A percentile compares a stretch with the other conserved stretches of the same genome.
Evolutionary conservation across 257 asterid genomes (phyloP).

Genomic region (Solanum lycopersicoides): DNA sequence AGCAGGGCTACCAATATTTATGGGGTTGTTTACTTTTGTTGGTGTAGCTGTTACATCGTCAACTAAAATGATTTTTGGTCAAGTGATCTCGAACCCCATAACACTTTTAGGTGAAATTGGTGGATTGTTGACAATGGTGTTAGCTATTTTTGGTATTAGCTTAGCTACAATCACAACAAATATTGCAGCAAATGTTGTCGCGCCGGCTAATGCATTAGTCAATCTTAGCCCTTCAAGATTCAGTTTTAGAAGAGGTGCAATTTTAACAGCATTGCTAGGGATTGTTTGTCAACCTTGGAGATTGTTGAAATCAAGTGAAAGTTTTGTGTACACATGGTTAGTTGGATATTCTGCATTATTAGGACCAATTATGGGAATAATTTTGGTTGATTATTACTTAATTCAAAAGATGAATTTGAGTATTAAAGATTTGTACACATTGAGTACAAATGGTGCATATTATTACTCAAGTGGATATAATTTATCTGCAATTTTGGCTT

Average conservation of each 20-base stretch:
- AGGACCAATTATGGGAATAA: slow-evolving; percentile 72
- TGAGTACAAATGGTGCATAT: slow-evolving; percentile 51
- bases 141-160: slow-evolving; percentile 68
- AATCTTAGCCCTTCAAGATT: slow-evolving; percentile 68
- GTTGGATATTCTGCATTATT: slow-evolving; percentile 78
- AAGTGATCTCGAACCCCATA: slow-evolving; percentile 60
- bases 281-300: slow-evolving; percentile 88
- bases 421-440: slow-evolving; percentile 35
- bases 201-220: slow-evolving; percentile 82
- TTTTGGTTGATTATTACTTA: slow-evolving; percentile 66
- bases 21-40: slow-evolving; percentile 85
- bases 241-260: slow-evolving; percentile 60
- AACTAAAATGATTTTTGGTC: slow-evolving; percentile 62
- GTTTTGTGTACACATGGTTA: slow-evolving; percentile 87
- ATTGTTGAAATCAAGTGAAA: slow-evolving; percentile 71
- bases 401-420: slow-evolving; percentile 27
- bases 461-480: slow-evolving; percentile 62
- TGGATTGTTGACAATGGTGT: slow-evolving; percentile 49
- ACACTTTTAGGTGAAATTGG: slow-evolving; percentile 66
- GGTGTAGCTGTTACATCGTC: slow-evolving; percentile 95
- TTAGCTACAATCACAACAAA: slow-evolving; percentile 76
- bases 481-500: slow-evolving; percentile 44
- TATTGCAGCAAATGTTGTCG: slow-evolving; percentile 92
- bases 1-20: slow-evolving; percentile 64
- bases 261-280: slow-evolving; percentile 67